phyloP scores from a whole-genome alignment of 192 early-diverging fungal genomes.

The Rhizophlyctis rosea region DNA sequence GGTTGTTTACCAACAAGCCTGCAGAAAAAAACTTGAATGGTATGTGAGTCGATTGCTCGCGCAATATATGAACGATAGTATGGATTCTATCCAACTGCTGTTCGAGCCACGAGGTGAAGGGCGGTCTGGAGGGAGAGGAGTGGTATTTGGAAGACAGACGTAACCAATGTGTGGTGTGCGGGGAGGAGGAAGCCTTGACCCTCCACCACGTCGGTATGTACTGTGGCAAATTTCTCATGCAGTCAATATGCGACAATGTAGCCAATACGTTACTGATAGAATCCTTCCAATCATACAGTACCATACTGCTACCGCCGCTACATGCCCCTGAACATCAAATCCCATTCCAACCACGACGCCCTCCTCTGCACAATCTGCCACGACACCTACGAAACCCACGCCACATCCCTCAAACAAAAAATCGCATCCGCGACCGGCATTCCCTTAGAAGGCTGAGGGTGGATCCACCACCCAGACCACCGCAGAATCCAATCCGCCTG shows the following conservation, averaged over 20 bases:
- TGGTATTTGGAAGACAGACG: not conserved
- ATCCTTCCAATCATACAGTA: not conserved
- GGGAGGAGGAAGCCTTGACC: not conserved
- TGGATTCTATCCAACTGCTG: too few relatives aligned
- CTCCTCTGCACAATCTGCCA: not conserved
- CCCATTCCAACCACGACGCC: not conserved
- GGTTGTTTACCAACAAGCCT: too few relatives aligned
- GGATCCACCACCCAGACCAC: too few relatives aligned
- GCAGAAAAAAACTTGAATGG: too few relatives aligned
- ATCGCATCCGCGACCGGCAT: conserved; percentile 21
- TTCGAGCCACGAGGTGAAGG: too few relatives aligned
- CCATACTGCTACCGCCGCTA: not conserved
- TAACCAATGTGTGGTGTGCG: not conserved
- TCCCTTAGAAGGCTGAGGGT: too few relatives aligned
- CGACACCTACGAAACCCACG: not conserved
- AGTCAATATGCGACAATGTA: too few relatives aligned
- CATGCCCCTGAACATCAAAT: not conserved
- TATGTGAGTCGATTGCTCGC: too few relatives aligned
- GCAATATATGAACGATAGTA: too few relatives aligned
- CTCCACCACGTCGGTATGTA: not conserved
- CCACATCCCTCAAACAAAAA: conserved; percentile 55
- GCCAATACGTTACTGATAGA: too few relatives aligned
- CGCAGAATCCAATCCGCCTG: conserved; percentile 8
- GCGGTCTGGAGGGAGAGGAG: too few relatives aligned
- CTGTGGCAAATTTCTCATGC: not conserved